These are phyloP conservation scores for Phialophora chinensis DNA, from an alignment of 2,329 filamentous ascomycete species.

Conservation along the genomic window DNA sequence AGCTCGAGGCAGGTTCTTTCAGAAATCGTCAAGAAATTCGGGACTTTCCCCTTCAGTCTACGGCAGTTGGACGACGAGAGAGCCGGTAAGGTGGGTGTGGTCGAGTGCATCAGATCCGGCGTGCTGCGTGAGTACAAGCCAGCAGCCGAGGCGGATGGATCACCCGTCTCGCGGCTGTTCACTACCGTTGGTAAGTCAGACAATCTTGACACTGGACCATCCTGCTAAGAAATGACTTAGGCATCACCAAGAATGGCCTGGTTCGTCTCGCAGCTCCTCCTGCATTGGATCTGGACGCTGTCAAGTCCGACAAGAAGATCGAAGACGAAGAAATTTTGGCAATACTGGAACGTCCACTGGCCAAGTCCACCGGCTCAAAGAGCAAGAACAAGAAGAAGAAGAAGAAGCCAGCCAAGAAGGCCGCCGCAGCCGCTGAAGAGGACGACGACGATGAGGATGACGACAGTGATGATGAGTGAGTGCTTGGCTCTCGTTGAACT, in stretches of 20 bases:
- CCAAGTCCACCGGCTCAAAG: slow-evolving; percentile 67
- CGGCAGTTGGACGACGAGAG: slow-evolving; percentile 96
- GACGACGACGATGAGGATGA: slow-evolving; percentile 50
- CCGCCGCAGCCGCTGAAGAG: slow-evolving; percentile 46
- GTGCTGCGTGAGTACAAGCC: slow-evolving; percentile 96
- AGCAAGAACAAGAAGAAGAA: slow-evolving; percentile 94
- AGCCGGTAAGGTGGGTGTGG: slow-evolving; percentile 90
- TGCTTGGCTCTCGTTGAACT: neutral
- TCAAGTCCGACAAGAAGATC: slow-evolving; percentile 97
- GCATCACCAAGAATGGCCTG: slow-evolving; percentile 96
- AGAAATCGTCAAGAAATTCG: slow-evolving; percentile 96
- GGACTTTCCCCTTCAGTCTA: slow-evolving; percentile 96
- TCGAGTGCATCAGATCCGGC: slow-evolving; percentile 92
- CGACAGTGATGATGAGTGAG: slow-evolving; percentile 51
- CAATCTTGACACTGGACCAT: neutral
- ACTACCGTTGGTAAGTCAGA: slow-evolving; percentile 83
- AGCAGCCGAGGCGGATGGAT: slow-evolving; percentile 87
- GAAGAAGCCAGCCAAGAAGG: slow-evolving; percentile 67
- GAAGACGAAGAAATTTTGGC: slow-evolving; percentile 93
- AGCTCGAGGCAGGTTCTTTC: slow-evolving; percentile 91
- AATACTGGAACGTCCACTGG: slow-evolving; percentile 86
- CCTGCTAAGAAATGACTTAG: slow-evolving; percentile 53
- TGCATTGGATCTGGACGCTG: slow-evolving; percentile 76
- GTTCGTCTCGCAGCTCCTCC: slow-evolving; percentile 81
- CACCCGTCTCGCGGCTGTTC: slow-evolving; percentile 83